Conservation (phyloP, 1,284 basidiomycete genomes). For the Cystobasidiaceae sp. region DNA sequence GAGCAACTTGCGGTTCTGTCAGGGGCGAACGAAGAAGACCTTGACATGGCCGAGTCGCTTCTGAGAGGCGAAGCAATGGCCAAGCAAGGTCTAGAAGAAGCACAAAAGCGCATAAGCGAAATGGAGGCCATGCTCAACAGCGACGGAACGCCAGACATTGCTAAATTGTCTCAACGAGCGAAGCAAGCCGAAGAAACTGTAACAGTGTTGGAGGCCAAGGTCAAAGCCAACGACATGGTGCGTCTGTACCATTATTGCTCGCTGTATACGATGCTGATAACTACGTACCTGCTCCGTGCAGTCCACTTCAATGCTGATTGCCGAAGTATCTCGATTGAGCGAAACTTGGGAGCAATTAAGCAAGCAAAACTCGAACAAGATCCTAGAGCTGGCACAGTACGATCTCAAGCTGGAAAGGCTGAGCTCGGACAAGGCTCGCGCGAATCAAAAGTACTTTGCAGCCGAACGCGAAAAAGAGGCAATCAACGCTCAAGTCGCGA, state of each 20-base stretch:
- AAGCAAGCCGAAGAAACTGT: constrained; percentile 61
- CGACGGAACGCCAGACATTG: constrained; percentile 53
- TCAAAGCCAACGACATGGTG: constrained; percentile 51
- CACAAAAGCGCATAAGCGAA: constrained; percentile 53
- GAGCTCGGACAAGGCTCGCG: constrained; percentile 67
- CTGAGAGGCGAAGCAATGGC: constrained; percentile 53
- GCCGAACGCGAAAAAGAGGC: constrained; percentile 86
- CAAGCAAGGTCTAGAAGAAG: constrained; percentile 53
- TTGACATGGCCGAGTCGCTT: constrained; percentile 32
- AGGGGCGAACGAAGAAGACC: constrained; percentile 3
- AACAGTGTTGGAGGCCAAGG: constrained; percentile 52
- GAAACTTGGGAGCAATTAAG: constrained; percentile 83
- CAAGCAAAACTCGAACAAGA: constrained; percentile 72
- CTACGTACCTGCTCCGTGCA: constrained; percentile 43
- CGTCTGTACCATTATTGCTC: constrained; percentile 38
- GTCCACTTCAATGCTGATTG: constrained; percentile 71
- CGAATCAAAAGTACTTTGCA: constrained; percentile 90
- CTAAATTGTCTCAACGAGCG: constrained; percentile 55
- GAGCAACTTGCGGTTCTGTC: constrained; percentile 12
- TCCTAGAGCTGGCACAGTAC: constrained; percentile 68
- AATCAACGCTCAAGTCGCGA: constrained; percentile 69
- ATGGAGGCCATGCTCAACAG: constrained; percentile 64
- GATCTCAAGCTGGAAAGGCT: constrained; percentile 50
- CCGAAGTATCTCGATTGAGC: constrained; percentile 80
- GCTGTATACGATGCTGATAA: background rate